These are phyloP conservation scores for Leersia perrieri DNA, from an alignment of 176 grass and related monocot species.

Conservation along the genomic window DNA sequence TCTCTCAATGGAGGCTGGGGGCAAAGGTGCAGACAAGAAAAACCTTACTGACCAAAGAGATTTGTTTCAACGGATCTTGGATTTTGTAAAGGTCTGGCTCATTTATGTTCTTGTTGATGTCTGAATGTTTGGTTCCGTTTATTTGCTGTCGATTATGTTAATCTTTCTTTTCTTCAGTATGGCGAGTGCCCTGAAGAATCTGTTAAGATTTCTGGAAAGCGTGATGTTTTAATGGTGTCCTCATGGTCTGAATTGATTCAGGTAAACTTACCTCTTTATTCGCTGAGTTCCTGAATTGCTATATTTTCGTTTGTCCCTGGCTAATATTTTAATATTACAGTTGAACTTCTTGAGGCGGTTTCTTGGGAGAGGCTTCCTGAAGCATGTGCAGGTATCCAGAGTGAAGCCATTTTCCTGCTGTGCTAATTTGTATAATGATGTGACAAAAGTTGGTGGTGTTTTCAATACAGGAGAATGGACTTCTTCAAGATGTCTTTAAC, in stretches of 20 bases:
- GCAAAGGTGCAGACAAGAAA: slow-evolving; percentile 95
- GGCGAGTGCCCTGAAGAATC: slow-evolving; percentile 66
- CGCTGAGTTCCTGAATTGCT: neutral
- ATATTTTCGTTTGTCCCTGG: neutral
- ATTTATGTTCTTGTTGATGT: neutral
- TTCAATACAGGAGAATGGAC: slow-evolving; percentile 64
- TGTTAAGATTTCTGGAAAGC: slow-evolving; percentile 73
- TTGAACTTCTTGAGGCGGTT: slow-evolving; percentile 86
- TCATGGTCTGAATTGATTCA: slow-evolving; percentile 90
- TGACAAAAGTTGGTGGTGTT: slow-evolving; percentile 12
- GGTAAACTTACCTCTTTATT: slow-evolving; percentile 31
- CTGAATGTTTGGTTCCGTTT: neutral
- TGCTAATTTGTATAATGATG: slow-evolving; percentile 7
- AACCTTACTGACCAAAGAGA: slow-evolving; percentile 92
- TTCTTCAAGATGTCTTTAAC: slow-evolving; percentile 87
- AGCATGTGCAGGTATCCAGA: slow-evolving; percentile 68
- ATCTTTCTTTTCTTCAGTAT: slow-evolving; percentile 40
- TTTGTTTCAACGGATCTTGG: slow-evolving; percentile 77
- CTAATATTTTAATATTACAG: slow-evolving; percentile 49
- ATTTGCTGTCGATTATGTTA: neutral
- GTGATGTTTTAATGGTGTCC: slow-evolving; percentile 63
- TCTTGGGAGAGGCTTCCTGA: slow-evolving; percentile 86
- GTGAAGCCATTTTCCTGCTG: neutral
- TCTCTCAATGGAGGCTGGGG: slow-evolving; percentile 79
- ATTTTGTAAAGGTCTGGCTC: slow-evolving; percentile 75